A percentile compares a stretch with the other conserved stretches of the same genome.
Evolutionary conservation across 2,329 filamentous ascomycete species (phyloP).

Genomic region (Ascochyta rabiei): DNA sequence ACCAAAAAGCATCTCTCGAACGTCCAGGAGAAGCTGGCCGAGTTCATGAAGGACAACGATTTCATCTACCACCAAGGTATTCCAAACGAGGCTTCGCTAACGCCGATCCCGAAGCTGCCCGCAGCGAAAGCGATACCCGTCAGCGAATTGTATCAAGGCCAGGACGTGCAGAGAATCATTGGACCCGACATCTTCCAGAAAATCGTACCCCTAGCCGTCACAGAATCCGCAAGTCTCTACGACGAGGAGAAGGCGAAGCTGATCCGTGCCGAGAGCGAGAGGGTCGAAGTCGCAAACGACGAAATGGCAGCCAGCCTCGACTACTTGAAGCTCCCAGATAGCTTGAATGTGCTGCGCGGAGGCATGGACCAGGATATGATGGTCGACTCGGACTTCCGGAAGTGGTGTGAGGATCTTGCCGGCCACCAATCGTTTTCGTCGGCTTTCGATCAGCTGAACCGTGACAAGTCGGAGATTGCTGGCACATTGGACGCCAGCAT

Average conservation of each 20-base stretch:
- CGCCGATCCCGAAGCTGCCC: constrained; percentile 85
- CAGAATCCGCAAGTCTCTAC: constrained; percentile 94
- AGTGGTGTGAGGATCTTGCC: constrained; percentile 92
- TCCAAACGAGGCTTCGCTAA: constrained; percentile 80
- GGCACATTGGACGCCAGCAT: constrained; percentile 76
- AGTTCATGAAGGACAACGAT: constrained; percentile 89
- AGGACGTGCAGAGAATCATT: constrained; percentile 96
- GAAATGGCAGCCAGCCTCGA: constrained; percentile 96
- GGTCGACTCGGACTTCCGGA: constrained; percentile 88
- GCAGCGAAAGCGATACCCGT: constrained; percentile 97
- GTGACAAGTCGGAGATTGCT: constrained; percentile 77
- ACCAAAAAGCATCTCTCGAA: constrained; percentile 80
- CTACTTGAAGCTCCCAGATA: constrained; percentile 87
- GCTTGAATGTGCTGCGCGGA: constrained; percentile 88
- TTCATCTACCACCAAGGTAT: constrained; percentile 97
- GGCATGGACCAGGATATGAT: constrained; percentile 87
- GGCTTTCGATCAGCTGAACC: constrained; percentile 79
- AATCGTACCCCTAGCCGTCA: constrained; percentile 94
- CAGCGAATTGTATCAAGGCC: constrained; percentile 93
- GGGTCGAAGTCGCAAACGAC: constrained; percentile 88
- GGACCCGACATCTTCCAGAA: constrained; percentile 96
- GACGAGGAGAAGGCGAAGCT: constrained; percentile 98
- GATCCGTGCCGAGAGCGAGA: constrained; percentile 89
- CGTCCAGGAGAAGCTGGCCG: constrained; percentile 79
- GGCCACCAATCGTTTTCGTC: constrained; percentile 79